phyloP scores from a whole-genome alignment of 1,284 basidiomycete species.

The Cryptococcus jaspeensis region DNA sequence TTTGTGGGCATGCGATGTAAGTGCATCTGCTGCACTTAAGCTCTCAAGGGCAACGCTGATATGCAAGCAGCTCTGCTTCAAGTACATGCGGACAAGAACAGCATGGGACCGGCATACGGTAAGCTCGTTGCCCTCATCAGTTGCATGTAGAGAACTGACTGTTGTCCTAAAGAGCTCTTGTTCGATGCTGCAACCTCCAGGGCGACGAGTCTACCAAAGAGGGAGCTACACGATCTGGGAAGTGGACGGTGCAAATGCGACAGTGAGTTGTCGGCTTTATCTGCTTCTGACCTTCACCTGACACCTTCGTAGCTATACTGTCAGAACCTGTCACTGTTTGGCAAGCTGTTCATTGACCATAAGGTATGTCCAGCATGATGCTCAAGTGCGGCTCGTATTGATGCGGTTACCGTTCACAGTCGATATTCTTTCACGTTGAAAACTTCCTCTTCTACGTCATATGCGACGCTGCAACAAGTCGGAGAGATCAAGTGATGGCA shows the following conservation, averaged over 20 bases:
- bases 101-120: constrained; percentile 74
- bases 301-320: constrained; percentile 71
- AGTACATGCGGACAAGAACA: constrained; percentile 79
- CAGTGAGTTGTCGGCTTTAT: constrained; percentile 57
- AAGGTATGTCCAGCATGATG: constrained; percentile 55
- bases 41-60: too few relatives aligned
- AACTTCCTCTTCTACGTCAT: constrained; percentile 84
- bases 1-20: constrained; percentile 51
- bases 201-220: constrained; percentile 83
- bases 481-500: constrained; percentile 78
- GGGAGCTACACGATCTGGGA: constrained; percentile 93
- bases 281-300: constrained; percentile 11
- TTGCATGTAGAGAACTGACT: not conserved
- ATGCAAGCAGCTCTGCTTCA: constrained; percentile 71
- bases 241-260: constrained; percentile 82
- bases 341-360: constrained; percentile 98
- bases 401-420: constrained; percentile 53
- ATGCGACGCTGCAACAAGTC: constrained; percentile 73
- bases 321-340: constrained; percentile 92
- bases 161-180: constrained; percentile 63
- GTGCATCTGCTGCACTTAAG: constrained; percentile 6
- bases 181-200: constrained; percentile 73
- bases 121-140: constrained; percentile 35
- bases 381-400: not conserved
- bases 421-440: constrained; percentile 82